These are phyloP conservation scores for Aureoboletus auriporus DNA, from an alignment of 768 basidiomycete species.

Conservation along the genomic window DNA sequence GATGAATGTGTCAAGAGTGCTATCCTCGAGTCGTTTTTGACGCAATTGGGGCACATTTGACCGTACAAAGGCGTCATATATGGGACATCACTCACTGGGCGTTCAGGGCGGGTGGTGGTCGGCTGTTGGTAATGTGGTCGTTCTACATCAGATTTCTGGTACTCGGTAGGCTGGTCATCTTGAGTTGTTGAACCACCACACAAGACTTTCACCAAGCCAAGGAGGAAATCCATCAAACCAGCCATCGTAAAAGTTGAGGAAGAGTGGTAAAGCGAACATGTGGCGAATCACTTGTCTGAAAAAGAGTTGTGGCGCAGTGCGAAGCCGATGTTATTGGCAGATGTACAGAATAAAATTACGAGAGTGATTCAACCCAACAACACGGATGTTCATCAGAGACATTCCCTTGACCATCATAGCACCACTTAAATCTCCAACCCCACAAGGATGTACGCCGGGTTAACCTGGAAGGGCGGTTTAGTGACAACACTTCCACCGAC, in stretches of 20 bases:
- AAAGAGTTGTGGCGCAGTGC: background rate
- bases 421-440: slow-evolving; percentile 70
- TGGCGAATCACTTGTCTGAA: background rate
- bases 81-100: slow-evolving; percentile 12
- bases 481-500: slow-evolving; percentile 85
- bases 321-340: background rate
- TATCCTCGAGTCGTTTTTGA: slow-evolving; percentile 2
- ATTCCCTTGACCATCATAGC: slow-evolving; percentile 25
- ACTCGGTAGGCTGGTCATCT: slow-evolving; percentile 7
- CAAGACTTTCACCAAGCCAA: slow-evolving; percentile 16
- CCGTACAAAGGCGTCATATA: background rate
- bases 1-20: slow-evolving; percentile 1
- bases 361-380: slow-evolving; percentile 20
- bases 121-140: slow-evolving; percentile 11
- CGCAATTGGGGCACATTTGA: background rate
- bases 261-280: too few species aligned
- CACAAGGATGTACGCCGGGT: slow-evolving; percentile 77
- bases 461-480: slow-evolving; percentile 70
- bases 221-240: slow-evolving; percentile 25
- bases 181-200: slow-evolving; percentile 20
- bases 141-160: slow-evolving; percentile 4
- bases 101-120: slow-evolving; percentile 2
- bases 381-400: slow-evolving; percentile 16
- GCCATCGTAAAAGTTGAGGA: slow-evolving; percentile 12
- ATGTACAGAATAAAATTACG: slow-evolving; percentile 10